Evolutionary conservation across 768 basidiomycete genomes (phyloP).

Genomic region (Boletus barrowsii): DNA sequence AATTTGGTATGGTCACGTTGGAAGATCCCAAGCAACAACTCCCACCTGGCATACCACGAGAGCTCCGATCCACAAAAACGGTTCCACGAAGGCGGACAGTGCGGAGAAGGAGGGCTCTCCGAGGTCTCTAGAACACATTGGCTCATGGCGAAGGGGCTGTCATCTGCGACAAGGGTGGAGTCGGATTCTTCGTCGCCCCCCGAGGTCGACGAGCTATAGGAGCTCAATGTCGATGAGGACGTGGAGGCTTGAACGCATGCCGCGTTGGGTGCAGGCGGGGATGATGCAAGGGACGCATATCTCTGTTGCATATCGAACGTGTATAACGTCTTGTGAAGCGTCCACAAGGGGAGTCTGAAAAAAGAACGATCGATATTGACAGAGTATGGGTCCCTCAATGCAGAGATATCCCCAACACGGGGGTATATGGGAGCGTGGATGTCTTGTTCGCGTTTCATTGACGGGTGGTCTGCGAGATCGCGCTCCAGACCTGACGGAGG

Average conservation of each 20-base stretch:
- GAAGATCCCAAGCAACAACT: slow-evolving; percentile 46
- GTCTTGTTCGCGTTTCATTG: slow-evolving; percentile 10
- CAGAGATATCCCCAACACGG: slow-evolving; percentile 59
- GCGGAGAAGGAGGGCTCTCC: slow-evolving; percentile 10
- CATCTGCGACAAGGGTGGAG: slow-evolving; percentile 53
- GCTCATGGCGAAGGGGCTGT: slow-evolving; percentile 18
- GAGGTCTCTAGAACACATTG: not conserved
- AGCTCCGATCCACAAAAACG: slow-evolving; percentile 37
- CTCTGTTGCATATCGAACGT: slow-evolving; percentile 52
- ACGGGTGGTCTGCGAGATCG: slow-evolving; percentile 15
- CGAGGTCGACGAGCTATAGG: slow-evolving; percentile 14
- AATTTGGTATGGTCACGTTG: slow-evolving; percentile 26
- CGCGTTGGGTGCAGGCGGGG: slow-evolving; percentile 17
- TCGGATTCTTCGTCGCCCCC: slow-evolving; percentile 46
- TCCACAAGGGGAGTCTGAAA: slow-evolving; percentile 56
- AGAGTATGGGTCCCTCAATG: slow-evolving; percentile 57
- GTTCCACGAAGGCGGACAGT: slow-evolving; percentile 8
- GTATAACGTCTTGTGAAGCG: slow-evolving; percentile 64
- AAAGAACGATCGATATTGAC: slow-evolving; percentile 59
- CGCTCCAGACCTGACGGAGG: slow-evolving; percentile 33
- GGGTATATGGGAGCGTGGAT: slow-evolving; percentile 41
- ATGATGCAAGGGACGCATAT: not conserved
- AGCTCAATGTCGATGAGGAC: slow-evolving; percentile 19
- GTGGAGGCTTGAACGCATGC: slow-evolving; percentile 4
- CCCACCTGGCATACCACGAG: slow-evolving; percentile 55